These are phyloP conservation scores for Aeschynomene evenia DNA, from an alignment of 306 rosid species.

Conservation along the genomic window DNA sequence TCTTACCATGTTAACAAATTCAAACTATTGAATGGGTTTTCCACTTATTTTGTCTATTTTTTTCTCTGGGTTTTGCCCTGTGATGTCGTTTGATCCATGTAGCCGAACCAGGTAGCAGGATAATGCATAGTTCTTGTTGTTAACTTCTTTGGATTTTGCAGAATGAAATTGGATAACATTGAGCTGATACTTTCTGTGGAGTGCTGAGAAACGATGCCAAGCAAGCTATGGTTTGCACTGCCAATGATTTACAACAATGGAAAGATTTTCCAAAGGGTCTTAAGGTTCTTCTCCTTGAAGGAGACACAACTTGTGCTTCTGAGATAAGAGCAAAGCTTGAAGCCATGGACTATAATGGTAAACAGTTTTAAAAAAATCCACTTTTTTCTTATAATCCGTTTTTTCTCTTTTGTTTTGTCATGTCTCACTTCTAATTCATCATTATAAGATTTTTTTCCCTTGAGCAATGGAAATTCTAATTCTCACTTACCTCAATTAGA, in stretches of 20 bases:
- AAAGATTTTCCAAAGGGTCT: constrained; percentile 91
- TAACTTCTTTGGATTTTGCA: constrained; percentile 31
- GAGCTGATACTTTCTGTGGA: constrained; percentile 37
- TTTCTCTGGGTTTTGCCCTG: not conserved
- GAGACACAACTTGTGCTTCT: constrained; percentile 61
- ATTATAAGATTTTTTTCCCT: constrained; percentile 16
- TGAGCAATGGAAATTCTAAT: not conserved
- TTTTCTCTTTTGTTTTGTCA: not conserved
- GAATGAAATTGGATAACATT: constrained; percentile 36
- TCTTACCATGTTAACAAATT: constrained; percentile 15
- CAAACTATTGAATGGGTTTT: not conserved
- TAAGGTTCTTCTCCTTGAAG: constrained; percentile 81
- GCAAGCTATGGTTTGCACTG: constrained; percentile 97
- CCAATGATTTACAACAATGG: constrained; percentile 84
- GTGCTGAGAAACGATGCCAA: constrained; percentile 85
- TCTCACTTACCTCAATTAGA: constrained; percentile 21
- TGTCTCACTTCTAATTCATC: constrained; percentile 22
- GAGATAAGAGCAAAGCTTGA: constrained; percentile 79
- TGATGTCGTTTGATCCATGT: too few relatives aligned
- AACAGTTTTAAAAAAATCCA: not conserved
- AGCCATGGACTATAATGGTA: constrained; percentile 89
- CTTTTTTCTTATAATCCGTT: constrained; percentile 20
- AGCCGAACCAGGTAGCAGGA: too few relatives aligned
- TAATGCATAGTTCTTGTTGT: too few relatives aligned
- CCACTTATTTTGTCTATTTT: not conserved